Percentiles rank a stretch among this genome's conserved stretches.
These are phyloP conservation scores for Penicillium nordicum DNA, from an alignment of 2,329 filamentous ascomycete genomes.

Conservation along the genomic window DNA sequence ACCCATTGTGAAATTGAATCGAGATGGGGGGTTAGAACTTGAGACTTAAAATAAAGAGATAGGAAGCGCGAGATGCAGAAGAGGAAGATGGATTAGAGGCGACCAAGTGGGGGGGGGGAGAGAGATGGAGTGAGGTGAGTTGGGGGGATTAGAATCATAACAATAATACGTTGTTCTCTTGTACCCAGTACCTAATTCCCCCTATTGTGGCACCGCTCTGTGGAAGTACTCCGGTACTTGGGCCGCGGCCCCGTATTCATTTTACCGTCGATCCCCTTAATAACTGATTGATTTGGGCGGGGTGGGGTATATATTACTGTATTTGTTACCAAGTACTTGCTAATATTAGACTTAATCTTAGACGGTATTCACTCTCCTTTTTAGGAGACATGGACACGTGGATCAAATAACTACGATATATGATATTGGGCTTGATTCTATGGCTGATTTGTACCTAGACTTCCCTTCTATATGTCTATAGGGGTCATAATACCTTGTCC, in stretches of 20 bases:
- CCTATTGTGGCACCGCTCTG: conserved; percentile 1
- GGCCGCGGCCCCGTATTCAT: conserved; percentile 6
- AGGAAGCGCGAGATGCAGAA: conserved; percentile 17
- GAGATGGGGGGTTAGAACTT: conserved; percentile 47
- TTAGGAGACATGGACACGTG: background rate
- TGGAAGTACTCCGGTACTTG: conserved; percentile 11
- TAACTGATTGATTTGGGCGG: conserved; percentile 3
- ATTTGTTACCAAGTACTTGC: background rate
- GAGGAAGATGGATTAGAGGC: conserved; percentile 21
- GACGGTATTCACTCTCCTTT: background rate
- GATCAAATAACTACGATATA: background rate
- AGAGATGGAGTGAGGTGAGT: conserved; percentile 15
- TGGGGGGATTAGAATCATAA: conserved; percentile 20
- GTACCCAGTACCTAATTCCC: conserved; percentile 13
- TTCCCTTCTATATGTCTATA: background rate
- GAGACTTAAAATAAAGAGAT: conserved; percentile 14
- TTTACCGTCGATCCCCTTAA: conserved; percentile 9
- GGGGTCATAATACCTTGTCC: too few species aligned
- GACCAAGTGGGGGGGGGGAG: conserved; percentile 24
- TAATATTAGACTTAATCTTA: background rate
- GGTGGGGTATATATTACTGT: conserved; percentile 7
- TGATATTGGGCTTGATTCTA: background rate
- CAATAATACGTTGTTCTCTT: conserved; percentile 11
- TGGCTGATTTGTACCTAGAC: background rate
- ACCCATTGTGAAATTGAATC: conserved; percentile 51